These are phyloP conservation scores for Malus domestica DNA, from an alignment of 306 rosid genomes.

Conservation along the genomic window DNA sequence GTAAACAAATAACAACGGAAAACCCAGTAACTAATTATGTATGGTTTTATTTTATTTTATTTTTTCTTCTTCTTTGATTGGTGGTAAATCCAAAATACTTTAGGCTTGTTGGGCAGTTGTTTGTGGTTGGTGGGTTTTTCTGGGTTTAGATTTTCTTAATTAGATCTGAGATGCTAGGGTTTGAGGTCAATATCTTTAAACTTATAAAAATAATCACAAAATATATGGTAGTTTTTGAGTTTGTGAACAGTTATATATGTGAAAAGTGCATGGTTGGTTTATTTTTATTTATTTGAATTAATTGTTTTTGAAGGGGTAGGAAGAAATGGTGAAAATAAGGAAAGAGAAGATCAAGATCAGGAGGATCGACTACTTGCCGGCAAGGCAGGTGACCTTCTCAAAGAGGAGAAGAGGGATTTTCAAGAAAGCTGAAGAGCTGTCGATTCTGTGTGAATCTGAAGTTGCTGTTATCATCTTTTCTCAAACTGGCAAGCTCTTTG, in stretches of 20 bases:
- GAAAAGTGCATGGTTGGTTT: neutral
- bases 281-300: neutral
- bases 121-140: neutral
- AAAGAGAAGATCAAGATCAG: slow-evolving; percentile 29
- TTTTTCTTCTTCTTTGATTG: neutral
- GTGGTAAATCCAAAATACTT: neutral
- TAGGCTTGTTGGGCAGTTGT: neutral
- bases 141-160: neutral
- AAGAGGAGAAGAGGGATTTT: slow-evolving; percentile 42
- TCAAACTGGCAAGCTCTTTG: slow-evolving; percentile 39
- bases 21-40: neutral
- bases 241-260: neutral
- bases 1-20: neutral
- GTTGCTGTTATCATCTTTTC: slow-evolving; percentile 33
- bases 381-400: slow-evolving; percentile 50
- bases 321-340: neutral
- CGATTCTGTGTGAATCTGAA: slow-evolving; percentile 41
- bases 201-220: neutral
- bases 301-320: neutral
- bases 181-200: neutral
- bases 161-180: neutral
- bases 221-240: neutral
- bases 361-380: slow-evolving; percentile 37
- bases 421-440: slow-evolving; percentile 43
- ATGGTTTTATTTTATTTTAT: neutral